Evolutionary conservation across 2,329 filamentous ascomycete species (phyloP).

Genomic region (Penicillium griseofulvum): DNA sequence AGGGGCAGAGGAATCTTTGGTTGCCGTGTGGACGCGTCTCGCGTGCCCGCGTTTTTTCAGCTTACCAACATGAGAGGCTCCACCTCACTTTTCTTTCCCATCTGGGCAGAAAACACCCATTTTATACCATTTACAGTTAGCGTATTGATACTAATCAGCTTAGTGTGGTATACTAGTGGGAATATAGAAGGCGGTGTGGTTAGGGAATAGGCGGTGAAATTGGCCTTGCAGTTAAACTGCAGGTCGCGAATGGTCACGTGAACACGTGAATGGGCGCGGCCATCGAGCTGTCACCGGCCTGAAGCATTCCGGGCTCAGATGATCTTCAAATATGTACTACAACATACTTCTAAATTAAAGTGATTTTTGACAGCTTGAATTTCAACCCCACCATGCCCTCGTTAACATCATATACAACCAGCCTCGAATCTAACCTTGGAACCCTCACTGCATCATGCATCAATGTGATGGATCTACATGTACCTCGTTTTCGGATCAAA

Average conservation of each 20-base stretch:
- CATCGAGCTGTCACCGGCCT: slow-evolving; percentile 3
- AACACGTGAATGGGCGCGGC: slow-evolving; percentile 10
- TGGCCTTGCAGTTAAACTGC: slow-evolving; percentile 6
- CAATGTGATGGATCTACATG: background rate
- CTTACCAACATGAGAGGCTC: slow-evolving; percentile 5
- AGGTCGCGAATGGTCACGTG: slow-evolving; percentile 23
- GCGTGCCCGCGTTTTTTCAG: slow-evolving; percentile 20
- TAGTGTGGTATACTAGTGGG: slow-evolving; percentile 2
- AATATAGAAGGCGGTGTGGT: slow-evolving; percentile 18
- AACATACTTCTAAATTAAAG: background rate
- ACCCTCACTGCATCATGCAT: slow-evolving; percentile 5
- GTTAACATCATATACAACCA: background rate
- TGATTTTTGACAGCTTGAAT: background rate
- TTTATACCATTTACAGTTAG: background rate
- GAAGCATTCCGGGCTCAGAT: slow-evolving; percentile 21
- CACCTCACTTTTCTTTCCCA: slow-evolving; percentile 1
- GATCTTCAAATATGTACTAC: slow-evolving; percentile 3
- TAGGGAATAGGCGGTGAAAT: slow-evolving; percentile 10
- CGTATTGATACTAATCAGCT: background rate
- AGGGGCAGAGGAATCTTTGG: slow-evolving; percentile 19
- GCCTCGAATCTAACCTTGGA: background rate
- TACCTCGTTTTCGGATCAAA: background rate
- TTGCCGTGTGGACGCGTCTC: slow-evolving; percentile 11
- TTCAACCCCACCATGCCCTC: background rate
- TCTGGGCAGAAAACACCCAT: slow-evolving; percentile 2